Evolutionary conservation across 2,329 filamentous ascomycete species (phyloP), one percentile per base, ranked within the genome.

Genomic region (Helminthosporium solani): DNA sequence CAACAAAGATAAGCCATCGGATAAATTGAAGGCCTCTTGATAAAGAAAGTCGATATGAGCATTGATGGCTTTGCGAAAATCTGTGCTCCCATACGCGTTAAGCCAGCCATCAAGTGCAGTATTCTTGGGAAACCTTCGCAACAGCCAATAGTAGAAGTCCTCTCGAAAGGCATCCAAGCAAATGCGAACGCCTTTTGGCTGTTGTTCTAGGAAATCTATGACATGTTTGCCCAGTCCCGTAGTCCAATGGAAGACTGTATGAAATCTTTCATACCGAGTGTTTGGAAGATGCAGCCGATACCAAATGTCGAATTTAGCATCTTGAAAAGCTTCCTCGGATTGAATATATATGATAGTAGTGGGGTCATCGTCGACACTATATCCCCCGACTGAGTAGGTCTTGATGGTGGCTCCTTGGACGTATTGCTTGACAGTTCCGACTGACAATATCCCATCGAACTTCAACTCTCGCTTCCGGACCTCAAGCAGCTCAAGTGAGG

Each of bases 171-270:
- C 70, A 2, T 70, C 44, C 0, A 90, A 71, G 0, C 69, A 66
- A 1, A 86, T 76, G 7, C 3, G 23, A 5, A 31, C 20, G 8
- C 33, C 33, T 3, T 31, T 16, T 7, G 21, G 21, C 12, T 31
- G 63, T 55, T 1, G 52, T 2, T 66, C 54, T 38, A 87, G 72
- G 53, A 79, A 94, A 50, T 90, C 85, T 1, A 90, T 75, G 19
- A 87, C 78, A 56, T 90, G 83, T 60, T 91, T 92, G 0, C 80
- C 76, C 0, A 94, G 71, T 42, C 86, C 78, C 0, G 82, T 85
- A 1, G 91, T 67, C 87, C 87, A 94, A 0, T 84, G 48, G 50
- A 90, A 92, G 0, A 81, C 76, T 0, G 69, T 39, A 47, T 84
- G 79, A 56, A 85, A 90, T 2, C 81, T 70, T 9, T 49, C 51